Evolutionary conservation across 352 stramenopile genomes (phyloP), one percentile per base, ranked within the genome.

Genomic region (Globisporangium emineosum): DNA sequence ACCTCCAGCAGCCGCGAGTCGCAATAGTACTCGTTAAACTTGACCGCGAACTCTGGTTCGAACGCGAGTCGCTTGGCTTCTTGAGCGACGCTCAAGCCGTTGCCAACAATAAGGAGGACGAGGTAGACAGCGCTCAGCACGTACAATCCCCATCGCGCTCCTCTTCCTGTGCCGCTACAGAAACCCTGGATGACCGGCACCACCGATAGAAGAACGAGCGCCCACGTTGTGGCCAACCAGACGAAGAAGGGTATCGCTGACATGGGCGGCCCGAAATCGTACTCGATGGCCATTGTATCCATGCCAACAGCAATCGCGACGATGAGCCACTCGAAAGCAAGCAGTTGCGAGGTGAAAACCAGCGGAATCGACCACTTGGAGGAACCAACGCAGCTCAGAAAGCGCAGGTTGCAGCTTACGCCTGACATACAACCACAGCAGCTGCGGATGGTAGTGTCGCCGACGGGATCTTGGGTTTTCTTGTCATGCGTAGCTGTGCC

Each of bases 211-310:
- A n/a, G n/a, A n/a, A n/a, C n/a, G n/a, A n/a, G n/a, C n/a, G n/a
- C n/a, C n/a, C n/a, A n/a, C n/a, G n/a, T n/a, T n/a, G n/a, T n/a
- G n/a, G n/a, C n/a, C 3, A 30, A 47, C 21, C 30, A 64, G 2
- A 7, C 42, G 12, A 3, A n/a, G 45, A 57, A 64, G 6, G 32
- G 23, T 15, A 37, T 45, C 5, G 5, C 10, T 15, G 37, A 45
- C 37, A 45, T 21, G 27, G 33, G 45, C 12, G 57, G n/a, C n/a
- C n/a, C 29, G 57, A 64, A 55, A 10, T 21, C 43, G 45, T 57
- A 64, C 43, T 64, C 49, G 29, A 12, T 13, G 10, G 10, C 1
- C 21, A 64, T n/a, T 21, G 45, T 33, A 0, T 25, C 30, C n/a
- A 15, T 21, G 43, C 49, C 57, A 64, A 57, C 42, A 23, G 56